phyloP scores from a whole-genome alignment of 116 monocot species.

The Zostera marina region DNA sequence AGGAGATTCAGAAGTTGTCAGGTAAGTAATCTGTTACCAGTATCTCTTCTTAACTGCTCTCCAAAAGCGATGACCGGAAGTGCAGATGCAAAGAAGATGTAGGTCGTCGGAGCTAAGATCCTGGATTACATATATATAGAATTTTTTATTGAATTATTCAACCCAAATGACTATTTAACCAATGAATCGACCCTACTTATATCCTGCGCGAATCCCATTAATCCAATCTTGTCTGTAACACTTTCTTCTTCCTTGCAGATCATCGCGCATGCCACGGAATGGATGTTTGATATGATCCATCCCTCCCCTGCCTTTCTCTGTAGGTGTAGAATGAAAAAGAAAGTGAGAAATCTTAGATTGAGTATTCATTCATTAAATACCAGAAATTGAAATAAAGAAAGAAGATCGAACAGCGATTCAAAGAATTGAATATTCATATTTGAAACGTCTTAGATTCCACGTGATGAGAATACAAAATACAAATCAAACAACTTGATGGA shows the following conservation, averaged over 20 bases:
- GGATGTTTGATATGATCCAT: conserved; percentile 43
- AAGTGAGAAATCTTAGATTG: no score
- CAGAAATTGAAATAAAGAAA: no score
- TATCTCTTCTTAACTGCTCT: conserved; percentile 68
- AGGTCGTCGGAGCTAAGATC: conserved; percentile 74
- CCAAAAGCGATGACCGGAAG: conserved; percentile 94
- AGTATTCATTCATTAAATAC: no score
- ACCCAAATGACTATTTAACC: neutral
- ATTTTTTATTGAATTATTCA: neutral
- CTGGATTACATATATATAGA: conserved; percentile 14
- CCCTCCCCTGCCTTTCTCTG: no score
- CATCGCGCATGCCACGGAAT: conserved; percentile 37
- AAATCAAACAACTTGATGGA: no score
- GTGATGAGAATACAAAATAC: no score
- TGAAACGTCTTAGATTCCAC: no score
- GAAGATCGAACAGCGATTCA: no score
- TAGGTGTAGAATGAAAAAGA: no score
- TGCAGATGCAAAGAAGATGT: conserved; percentile 90
- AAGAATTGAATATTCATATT: no score
- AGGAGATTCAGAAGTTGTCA: neutral
- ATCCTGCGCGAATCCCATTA: conserved; percentile 40
- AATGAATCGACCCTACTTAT: conserved; percentile 29
- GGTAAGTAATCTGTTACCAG: conserved; percentile 17
- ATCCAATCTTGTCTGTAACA: conserved; percentile 84
- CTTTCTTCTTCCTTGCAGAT: conserved; percentile 40